phyloP scores from a whole-genome alignment of 2,329 filamentous ascomycete genomes.

The Claviceps sp. region DNA sequence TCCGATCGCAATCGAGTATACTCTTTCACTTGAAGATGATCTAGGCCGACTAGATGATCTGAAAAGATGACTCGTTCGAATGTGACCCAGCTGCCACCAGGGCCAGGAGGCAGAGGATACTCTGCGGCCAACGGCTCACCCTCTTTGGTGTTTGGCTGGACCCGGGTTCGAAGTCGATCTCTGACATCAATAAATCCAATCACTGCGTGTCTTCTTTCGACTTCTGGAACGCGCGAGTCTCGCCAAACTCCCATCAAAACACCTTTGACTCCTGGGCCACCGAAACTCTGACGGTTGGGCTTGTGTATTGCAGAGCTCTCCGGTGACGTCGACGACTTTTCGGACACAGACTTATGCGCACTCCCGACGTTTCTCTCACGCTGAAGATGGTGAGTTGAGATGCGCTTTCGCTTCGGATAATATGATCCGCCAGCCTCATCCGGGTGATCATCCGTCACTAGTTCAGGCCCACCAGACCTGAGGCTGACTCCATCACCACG shows the following conservation, averaged over 20 bases:
- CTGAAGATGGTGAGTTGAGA: slow-evolving; percentile 34
- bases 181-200: slow-evolving; percentile 50
- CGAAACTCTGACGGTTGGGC: slow-evolving; percentile 13
- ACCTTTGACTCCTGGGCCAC: slow-evolving; percentile 26
- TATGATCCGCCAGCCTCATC: slow-evolving; percentile 25
- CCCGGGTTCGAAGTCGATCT: slow-evolving; percentile 46
- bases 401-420: slow-evolving; percentile 43
- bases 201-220: slow-evolving; percentile 41
- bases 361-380: slow-evolving; percentile 34
- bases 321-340: slow-evolving; percentile 12
- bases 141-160: slow-evolving; percentile 35
- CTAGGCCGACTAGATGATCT: slow-evolving; percentile 39
- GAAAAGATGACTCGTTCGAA: slow-evolving; percentile 48
- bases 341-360: slow-evolving; percentile 15
- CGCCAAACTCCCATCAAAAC: slow-evolving; percentile 47
- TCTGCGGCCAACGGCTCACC: slow-evolving; percentile 33
- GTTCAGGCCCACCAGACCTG: slow-evolving; percentile 14
- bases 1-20: slow-evolving; percentile 43
- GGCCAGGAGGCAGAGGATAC: slow-evolving; percentile 40
- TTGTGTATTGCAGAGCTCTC: slow-evolving; percentile 14
- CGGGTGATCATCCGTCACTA: slow-evolving; percentile 28
- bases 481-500: slow-evolving; percentile 22
- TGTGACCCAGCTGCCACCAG: slow-evolving; percentile 51
- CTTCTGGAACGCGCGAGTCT: slow-evolving; percentile 37
- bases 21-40: slow-evolving; percentile 47